Conservation (phyloP, 768 basidiomycete species). For the Lactarius akahatsu region DNA sequence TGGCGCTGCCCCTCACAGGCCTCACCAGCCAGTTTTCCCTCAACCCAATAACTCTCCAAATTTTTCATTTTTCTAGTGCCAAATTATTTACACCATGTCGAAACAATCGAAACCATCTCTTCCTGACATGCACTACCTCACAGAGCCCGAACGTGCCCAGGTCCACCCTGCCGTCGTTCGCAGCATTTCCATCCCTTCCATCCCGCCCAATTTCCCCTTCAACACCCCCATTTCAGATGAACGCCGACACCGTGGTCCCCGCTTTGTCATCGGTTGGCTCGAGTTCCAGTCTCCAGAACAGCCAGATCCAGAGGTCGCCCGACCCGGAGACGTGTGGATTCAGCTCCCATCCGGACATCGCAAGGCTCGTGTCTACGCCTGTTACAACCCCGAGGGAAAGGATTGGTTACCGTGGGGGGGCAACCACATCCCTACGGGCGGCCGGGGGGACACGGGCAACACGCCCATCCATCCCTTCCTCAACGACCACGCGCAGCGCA, state of each 20-base stretch:
- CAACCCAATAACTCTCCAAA: background rate
- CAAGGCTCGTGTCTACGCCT: conserved; percentile 25
- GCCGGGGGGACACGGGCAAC: background rate
- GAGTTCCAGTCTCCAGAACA: conserved; percentile 24
- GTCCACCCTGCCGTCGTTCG: conserved; percentile 18
- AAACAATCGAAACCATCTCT: background rate
- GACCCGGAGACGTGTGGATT: conserved; percentile 25
- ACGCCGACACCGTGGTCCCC: conserved; percentile 17
- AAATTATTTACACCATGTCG: background rate
- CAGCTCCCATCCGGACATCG: conserved; percentile 24
- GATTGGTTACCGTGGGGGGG: conserved; percentile 25
- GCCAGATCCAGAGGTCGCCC: conserved; percentile 24
- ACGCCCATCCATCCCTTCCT: conserved; percentile 21
- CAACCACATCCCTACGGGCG: background rate
- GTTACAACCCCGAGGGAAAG: conserved; percentile 15
- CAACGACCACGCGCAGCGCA: conserved; percentile 23
- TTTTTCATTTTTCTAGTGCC: background rate
- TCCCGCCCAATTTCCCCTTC: conserved; percentile 21
- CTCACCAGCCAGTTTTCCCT: background rate
- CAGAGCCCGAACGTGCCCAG: conserved; percentile 21
- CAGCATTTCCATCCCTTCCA: conserved; percentile 12
- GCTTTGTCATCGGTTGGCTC: conserved; percentile 23
- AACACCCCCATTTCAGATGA: conserved; percentile 9
- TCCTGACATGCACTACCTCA: conserved; percentile 24
- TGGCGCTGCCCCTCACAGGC: background rate